Evolutionary conservation across 164 flowering plant species (phyloP), one percentile per base, ranked within the genome.

Genomic region (Berberis thunbergii): DNA sequence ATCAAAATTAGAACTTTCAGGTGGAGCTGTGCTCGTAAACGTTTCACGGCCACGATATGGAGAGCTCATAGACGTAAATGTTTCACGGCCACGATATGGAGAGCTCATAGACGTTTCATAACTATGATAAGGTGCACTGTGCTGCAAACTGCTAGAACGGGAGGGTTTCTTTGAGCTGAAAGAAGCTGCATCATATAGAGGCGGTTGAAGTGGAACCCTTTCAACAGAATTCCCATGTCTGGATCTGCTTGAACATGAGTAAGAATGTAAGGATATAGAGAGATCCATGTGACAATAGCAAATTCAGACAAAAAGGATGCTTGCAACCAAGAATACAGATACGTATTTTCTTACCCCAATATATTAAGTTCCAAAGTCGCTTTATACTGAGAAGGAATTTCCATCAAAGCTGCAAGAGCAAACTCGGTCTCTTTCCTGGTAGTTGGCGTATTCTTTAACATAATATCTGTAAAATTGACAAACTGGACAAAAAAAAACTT

Each of bases 151-250:
- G 63, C 73, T 61, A 13, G 84, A 61, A 40, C 49, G 73, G 48
- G 82, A 76, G 60, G 88, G 75, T 64, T 84, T 63, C 66, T 63
- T 85, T 8, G 81, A 56, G 67, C 59, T 67, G 53, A 59, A 76
- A 63, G 81, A 66, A 5, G 71, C 43, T 38, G 75, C 66, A 63
- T 69, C 77, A 62, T 74, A 73, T 13, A 75, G 43, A 44, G 97
- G 98, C 2, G 98, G 89, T 38, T 94, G 98, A 11, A 90, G 95
- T 59, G 97, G 67, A 62, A 88, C 68, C 74, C 92, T 84, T 59
- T 65, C 79, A 3, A 75, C 72, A 64, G 73, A 42, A 63, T 68
- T 76, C n/a, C 81, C 87, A 58, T 67, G 79, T 45, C 67, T 71
- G 7, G 75, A 13, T 45, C 97, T 87, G 83, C 69, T 49, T 62